Conservation (phyloP, 148 eudicot genomes). For the Cornus suecica region DNA sequence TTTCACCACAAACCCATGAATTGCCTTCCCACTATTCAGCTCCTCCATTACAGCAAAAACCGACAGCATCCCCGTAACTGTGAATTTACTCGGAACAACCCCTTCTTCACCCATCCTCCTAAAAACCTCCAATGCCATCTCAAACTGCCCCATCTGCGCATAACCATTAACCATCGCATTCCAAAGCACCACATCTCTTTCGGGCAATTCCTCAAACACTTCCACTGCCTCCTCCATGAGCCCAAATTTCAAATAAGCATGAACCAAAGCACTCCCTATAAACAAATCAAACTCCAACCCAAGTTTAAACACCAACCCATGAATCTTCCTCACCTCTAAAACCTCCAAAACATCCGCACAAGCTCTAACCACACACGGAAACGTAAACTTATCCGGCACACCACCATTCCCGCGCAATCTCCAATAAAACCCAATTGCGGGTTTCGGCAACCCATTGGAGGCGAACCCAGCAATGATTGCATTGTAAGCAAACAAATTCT, state of each 20-base stretch:
- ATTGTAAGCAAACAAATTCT: slow-evolving; percentile 51
- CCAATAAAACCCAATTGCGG: slow-evolving; percentile 35
- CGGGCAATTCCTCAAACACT: slow-evolving; percentile 54
- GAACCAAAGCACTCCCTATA: slow-evolving; percentile 61
- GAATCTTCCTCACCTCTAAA: slow-evolving; percentile 45
- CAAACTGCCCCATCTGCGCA: slow-evolving; percentile 54
- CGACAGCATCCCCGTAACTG: slow-evolving; percentile 59
- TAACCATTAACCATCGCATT: slow-evolving; percentile 73
- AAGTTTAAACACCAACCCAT: slow-evolving; percentile 59
- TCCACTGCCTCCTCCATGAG: slow-evolving; percentile 31
- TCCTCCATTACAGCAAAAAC: slow-evolving; percentile 46
- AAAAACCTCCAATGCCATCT: slow-evolving; percentile 40
- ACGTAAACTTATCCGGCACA: slow-evolving; percentile 56
- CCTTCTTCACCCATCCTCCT: slow-evolving; percentile 41
- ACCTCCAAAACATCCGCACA: slow-evolving; percentile 26
- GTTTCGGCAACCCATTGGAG: slow-evolving; percentile 27
- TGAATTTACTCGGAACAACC: slow-evolving; percentile 35
- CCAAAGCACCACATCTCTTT: slow-evolving; percentile 59
- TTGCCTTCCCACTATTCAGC: slow-evolving; percentile 39
- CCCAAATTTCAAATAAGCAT: slow-evolving; percentile 46
- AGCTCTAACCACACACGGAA: slow-evolving; percentile 64
- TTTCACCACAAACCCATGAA: slow-evolving; percentile 56
- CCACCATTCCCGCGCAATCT: slow-evolving; percentile 43
- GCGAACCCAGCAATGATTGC: slow-evolving; percentile 58
- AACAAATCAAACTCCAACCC: slow-evolving; percentile 52